Conservation (phyloP, 768 basidiomycete species). For the Plicaturopsis crispa region DNA sequence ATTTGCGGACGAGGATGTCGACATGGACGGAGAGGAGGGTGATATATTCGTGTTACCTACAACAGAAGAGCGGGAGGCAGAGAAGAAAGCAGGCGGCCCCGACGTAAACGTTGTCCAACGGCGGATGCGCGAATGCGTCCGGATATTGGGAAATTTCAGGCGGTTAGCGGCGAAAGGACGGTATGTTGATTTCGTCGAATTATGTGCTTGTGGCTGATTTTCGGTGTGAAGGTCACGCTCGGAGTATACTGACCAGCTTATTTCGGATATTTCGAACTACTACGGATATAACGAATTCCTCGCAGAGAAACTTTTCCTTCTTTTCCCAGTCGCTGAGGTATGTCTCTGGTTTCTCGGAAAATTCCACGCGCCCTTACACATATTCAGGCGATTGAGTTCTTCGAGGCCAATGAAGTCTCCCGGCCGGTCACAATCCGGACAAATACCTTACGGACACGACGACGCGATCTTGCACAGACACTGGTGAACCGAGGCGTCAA, state of each 20-base stretch:
- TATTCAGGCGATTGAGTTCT: slow-evolving; percentile 88
- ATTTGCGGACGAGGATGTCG: slow-evolving; percentile 35
- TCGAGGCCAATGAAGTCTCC: slow-evolving; percentile 93
- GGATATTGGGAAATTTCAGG: slow-evolving; percentile 67
- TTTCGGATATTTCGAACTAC: slow-evolving; percentile 88
- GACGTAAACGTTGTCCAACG: slow-evolving; percentile 72
- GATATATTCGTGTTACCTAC: slow-evolving; percentile 62
- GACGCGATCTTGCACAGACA: slow-evolving; percentile 90
- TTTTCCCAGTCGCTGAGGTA: slow-evolving; percentile 92
- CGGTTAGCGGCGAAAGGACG: slow-evolving; percentile 58
- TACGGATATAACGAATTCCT: slow-evolving; percentile 98
- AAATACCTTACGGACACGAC: slow-evolving; percentile 88
- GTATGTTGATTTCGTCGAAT: slow-evolving; percentile 29
- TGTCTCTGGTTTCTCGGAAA: slow-evolving; percentile 10
- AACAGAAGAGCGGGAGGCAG: slow-evolving; percentile 61
- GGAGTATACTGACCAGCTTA: slow-evolving; percentile 84
- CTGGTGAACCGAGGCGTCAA: slow-evolving; percentile 95
- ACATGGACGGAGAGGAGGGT: slow-evolving; percentile 33
- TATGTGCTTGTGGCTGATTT: slow-evolving; percentile 2
- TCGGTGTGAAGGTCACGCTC: slow-evolving; percentile 58
- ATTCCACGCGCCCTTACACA: slow-evolving; percentile 7
- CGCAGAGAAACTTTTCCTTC: slow-evolving; percentile 86
- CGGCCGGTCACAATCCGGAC: slow-evolving; percentile 97
- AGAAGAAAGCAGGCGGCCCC: slow-evolving; percentile 59
- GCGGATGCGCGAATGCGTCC: slow-evolving; percentile 72